A percentile compares a stretch with the other conserved stretches of the same genome.
phyloP scores from a whole-genome alignment of 805 yeast genomes.

The Schwanniomyces pseudopolymorphus region DNA sequence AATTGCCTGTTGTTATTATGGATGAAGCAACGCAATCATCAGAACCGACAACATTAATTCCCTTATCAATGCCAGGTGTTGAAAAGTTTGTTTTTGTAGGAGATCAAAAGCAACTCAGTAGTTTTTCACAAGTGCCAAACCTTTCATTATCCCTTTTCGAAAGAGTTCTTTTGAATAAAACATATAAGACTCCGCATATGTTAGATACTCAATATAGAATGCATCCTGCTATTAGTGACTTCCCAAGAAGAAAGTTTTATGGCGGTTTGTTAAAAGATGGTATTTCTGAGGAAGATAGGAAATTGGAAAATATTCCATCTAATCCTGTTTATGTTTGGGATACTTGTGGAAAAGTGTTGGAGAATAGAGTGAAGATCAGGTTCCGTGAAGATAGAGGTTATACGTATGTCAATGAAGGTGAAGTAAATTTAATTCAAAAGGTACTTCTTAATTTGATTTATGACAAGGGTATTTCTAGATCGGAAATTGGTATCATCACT shows the following conservation, averaged over 20 bases:
- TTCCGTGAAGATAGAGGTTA: slow-evolving; percentile 52
- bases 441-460: slow-evolving; percentile 50
- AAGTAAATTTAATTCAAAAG: slow-evolving; percentile 48
- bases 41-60: slow-evolving; percentile 69
- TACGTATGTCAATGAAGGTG: slow-evolving; percentile 58
- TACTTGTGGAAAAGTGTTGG: slow-evolving; percentile 48
- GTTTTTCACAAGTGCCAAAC: slow-evolving; percentile 67
- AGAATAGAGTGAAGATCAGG: slow-evolving; percentile 48
- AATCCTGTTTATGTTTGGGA: slow-evolving; percentile 64
- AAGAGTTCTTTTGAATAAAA: slow-evolving; percentile 60
- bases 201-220: slow-evolving; percentile 67
- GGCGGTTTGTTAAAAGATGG: slow-evolving; percentile 55
- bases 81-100: slow-evolving; percentile 70
- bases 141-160: slow-evolving; percentile 68
- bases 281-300: slow-evolving; percentile 51
- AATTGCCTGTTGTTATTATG: slow-evolving; percentile 68
- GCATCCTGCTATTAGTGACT: slow-evolving; percentile 64
- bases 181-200: slow-evolving; percentile 62
- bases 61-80: slow-evolving; percentile 66
- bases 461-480: slow-evolving; percentile 50
- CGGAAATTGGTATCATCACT: slow-evolving; percentile 64
- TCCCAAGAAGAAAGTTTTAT: slow-evolving; percentile 55
- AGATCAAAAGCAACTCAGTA: slow-evolving; percentile 72
- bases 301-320: slow-evolving; percentile 40
- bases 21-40: slow-evolving; percentile 80